Evolutionary conservation across 371 early-diverging fungal genomes (phyloP), one percentile per base, ranked within the genome.

Genomic region (Aphelidium insulamus): DNA sequence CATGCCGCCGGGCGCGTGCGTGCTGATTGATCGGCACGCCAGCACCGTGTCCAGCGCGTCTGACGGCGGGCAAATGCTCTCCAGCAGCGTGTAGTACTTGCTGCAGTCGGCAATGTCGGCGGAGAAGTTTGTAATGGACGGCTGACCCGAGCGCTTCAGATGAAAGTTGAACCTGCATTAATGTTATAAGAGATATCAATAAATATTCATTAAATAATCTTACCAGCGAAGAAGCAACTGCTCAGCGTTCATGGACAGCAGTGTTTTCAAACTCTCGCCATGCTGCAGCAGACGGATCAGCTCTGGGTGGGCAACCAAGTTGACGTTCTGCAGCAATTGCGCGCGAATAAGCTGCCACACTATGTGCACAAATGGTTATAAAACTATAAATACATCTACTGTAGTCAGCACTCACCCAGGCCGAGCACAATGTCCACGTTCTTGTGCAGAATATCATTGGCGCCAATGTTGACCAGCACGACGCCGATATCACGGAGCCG

Each of bases 371-470:
- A n/a, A n/a, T n/a, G n/a, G n/a, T n/a, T n/a, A n/a, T n/a, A n/a
- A n/a, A n/a, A n/a, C 4, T 10, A n/a, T 2, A 28, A 20, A 12
- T 18, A 14, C 15, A 17, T 25, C 7, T 32, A 14, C 4, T 19
- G 4, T 21, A 32, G 33, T 5, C 19, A 19, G 14, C 26, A 16
- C 16, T 39, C 21, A 18, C 45, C 26, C 26, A 52, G 34, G 5
- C 52, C 52, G 17, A 52, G 35, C 11, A 52, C 45, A 10, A 52
- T 16, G 21, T 37, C 43, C 5, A 24, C 28, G 27, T 45, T 48
- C 24, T 34, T 39, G 15, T 24, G 14, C 22, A 46, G n/a, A 22
- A 46, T 34, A 28, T 41, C 39, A 7, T 46, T 28, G 7, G 43
- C 38, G 12, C 15, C 38, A 19, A 46, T 28, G 22, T 37, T 46